These are phyloP conservation scores for Rhizopogon vinicolor DNA, from an alignment of 768 basidiomycete genomes.

Conservation along the genomic window DNA sequence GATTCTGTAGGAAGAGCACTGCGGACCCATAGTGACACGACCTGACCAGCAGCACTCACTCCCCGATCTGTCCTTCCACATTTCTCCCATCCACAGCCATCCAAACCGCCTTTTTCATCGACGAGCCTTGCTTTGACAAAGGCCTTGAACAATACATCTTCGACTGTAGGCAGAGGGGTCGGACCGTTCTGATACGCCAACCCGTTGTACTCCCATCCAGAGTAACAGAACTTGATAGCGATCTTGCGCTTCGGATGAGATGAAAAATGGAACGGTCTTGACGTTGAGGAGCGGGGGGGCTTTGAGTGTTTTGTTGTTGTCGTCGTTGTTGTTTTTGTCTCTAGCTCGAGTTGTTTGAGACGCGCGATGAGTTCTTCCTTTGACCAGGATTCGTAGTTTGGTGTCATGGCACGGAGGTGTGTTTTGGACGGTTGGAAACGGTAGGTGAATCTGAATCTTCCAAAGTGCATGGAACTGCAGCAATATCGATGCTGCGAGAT, in stretches of 20 bases:
- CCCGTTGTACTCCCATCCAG: conserved; percentile 90
- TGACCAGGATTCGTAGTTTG: conserved; percentile 52
- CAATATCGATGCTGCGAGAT: neutral
- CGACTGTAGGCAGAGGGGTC: conserved; percentile 85
- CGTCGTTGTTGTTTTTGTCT: too few relatives aligned
- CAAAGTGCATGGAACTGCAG: conserved; percentile 24
- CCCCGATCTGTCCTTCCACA: conserved; percentile 96
- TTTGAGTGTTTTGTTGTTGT: conserved; percentile 12
- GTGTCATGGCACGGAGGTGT: conserved; percentile 29
- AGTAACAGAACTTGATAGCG: conserved; percentile 89
- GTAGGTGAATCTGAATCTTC: conserved; percentile 28
- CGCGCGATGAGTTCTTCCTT: conserved; percentile 69
- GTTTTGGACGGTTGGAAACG: conserved; percentile 24
- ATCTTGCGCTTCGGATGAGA: conserved; percentile 66
- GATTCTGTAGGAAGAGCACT: conserved; percentile 44
- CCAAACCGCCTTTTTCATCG: conserved; percentile 65
- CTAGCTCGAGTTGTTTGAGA: conserved; percentile 49
- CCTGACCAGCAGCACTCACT: conserved; percentile 92
- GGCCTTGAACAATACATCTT: conserved; percentile 79
- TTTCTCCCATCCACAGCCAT: conserved; percentile 86
- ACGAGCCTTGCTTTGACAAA: conserved; percentile 75
- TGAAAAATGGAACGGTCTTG: conserved; percentile 56
- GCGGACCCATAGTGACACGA: conserved; percentile 87
- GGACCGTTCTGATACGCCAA: conserved; percentile 73
- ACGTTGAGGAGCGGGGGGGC: conserved; percentile 14